A percentile compares a stretch with the other conserved stretches of the same genome.
Conservation (phyloP, 805 yeast species). For the Komagataella pseudopastoris region DNA sequence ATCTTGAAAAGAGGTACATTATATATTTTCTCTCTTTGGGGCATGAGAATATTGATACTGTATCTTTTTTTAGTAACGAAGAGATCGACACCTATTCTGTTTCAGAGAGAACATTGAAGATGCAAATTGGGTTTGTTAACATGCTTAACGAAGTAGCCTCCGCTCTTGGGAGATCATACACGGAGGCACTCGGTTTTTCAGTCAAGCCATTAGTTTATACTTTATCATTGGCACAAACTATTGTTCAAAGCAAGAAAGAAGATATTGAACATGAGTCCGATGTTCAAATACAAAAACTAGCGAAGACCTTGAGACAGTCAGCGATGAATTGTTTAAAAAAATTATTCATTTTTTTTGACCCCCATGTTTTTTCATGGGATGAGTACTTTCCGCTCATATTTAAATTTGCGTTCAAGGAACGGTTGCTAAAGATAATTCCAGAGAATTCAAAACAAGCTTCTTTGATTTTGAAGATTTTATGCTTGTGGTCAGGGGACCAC, state of each 20-base stretch:
- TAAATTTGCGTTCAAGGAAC: slow-evolving; percentile 41
- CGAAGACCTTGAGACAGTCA: slow-evolving; percentile 47
- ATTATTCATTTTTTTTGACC: slow-evolving; percentile 39
- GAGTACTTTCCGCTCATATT: slow-evolving; percentile 36
- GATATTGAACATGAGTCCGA: slow-evolving; percentile 12
- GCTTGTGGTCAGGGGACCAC: slow-evolving; percentile 37
- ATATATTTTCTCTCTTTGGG: slow-evolving; percentile 50
- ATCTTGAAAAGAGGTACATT: slow-evolving; percentile 37
- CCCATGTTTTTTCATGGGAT: slow-evolving; percentile 38
- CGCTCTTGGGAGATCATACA: slow-evolving; percentile 45
- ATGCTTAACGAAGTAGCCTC: slow-evolving; percentile 41
- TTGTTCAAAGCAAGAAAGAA: slow-evolving; percentile 15
- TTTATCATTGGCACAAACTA: slow-evolving; percentile 37
- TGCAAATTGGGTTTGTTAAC: slow-evolving; percentile 15
- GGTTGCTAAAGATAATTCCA: slow-evolving; percentile 51
- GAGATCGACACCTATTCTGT: neutral
- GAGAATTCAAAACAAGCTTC: slow-evolving; percentile 83
- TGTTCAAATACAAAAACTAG: slow-evolving; percentile 20
- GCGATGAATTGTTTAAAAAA: slow-evolving; percentile 54
- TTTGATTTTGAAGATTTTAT: slow-evolving; percentile 52
- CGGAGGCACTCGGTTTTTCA: slow-evolving; percentile 31
- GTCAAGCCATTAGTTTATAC: slow-evolving; percentile 46
- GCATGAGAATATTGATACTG: slow-evolving; percentile 34
- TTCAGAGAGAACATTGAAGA: neutral
- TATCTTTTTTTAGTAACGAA: slow-evolving; percentile 14